Evolutionary conservation across 2,329 filamentous ascomycete genomes (phyloP), one percentile per base, ranked within the genome.

Genomic region (Fusarium sp.): DNA sequence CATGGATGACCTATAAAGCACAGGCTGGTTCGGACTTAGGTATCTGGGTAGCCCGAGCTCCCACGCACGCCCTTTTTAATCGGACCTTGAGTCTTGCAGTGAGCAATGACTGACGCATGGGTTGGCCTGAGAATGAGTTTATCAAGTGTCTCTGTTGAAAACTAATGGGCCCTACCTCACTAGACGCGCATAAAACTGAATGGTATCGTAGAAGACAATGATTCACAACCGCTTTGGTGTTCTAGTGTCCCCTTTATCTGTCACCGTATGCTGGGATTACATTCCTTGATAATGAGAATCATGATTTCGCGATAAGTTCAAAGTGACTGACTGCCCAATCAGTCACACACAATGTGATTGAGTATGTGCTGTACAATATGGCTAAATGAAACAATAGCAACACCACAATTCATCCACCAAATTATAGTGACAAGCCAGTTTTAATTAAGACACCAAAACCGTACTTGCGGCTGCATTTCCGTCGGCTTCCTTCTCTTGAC

Each of bases 381-480:
- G 22, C 29, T 52, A 45, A 46, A 38, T 22, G 10, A 31, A 45
- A 22, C n/a, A 17, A 41, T 15, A 41, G 15, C 10, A n/a, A 29
- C 27, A 27, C 11, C 35, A 10, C 17, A n/a, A 20, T 29, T 52
- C 20, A 50, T 38, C 11, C 8, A 13, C 17, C 60, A 27, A 7
- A 15, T 14, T 27, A 27, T 38, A 41, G 27, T 12, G 4, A 14
- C 7, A 35, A 45, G 5, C 31, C 25, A 27, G 20, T 52, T 38
- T 63, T 70, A 77, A 65, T 74, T 73, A 44, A 10, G 78, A 75
- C 18, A 84, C 82, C 38, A 84, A 66, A 44, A 84, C 82, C 1
- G 79, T 81, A 50, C 82, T 83, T 59, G 79, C 81, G 33, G 77
- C 78, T 6, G 74, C 65, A 53, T 75, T 75, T 54, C 79, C 76